These are phyloP conservation scores for Pestalotiopsis sp. DNA, from an alignment of 2,329 filamentous ascomycete species.

Conservation along the genomic window DNA sequence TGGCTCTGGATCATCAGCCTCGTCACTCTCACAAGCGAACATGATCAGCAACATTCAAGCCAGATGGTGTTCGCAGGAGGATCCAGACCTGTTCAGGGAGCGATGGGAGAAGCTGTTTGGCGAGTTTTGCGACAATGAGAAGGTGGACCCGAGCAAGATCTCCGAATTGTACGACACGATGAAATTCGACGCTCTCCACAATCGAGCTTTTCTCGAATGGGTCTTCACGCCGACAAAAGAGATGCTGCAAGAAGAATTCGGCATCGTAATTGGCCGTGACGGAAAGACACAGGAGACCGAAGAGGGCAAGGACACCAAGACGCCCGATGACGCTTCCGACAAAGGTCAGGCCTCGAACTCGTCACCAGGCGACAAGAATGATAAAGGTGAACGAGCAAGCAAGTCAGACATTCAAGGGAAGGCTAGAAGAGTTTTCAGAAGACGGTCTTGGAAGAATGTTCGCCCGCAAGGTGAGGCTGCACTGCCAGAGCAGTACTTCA, in stretches of 20 bases:
- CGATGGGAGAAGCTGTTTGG: slow-evolving; percentile 98
- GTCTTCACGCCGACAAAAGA: slow-evolving; percentile 86
- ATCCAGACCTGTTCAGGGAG: slow-evolving; percentile 91
- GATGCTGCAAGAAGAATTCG: slow-evolving; percentile 74
- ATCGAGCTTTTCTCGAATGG: slow-evolving; percentile 95
- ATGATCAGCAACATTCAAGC: slow-evolving; percentile 75
- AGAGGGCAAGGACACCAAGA: slow-evolving; percentile 34
- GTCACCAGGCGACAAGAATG: slow-evolving; percentile 26
- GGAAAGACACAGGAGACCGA: slow-evolving; percentile 43
- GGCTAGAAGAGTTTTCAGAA: slow-evolving; percentile 58
- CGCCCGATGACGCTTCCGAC: slow-evolving; percentile 44
- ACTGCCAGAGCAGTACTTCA: slow-evolving; percentile 78
- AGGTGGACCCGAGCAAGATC: slow-evolving; percentile 98
- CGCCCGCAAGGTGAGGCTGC: slow-evolving; percentile 56
- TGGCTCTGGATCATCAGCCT: slow-evolving; percentile 45
- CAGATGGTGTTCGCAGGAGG: slow-evolving; percentile 95
- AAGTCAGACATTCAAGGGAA: slow-evolving; percentile 35
- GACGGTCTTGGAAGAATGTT: slow-evolving; percentile 62
- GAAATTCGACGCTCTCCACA: slow-evolving; percentile 98
- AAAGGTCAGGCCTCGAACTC: slow-evolving; percentile 34
- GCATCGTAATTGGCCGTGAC: slow-evolving; percentile 44
- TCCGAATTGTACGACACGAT: slow-evolving; percentile 98
- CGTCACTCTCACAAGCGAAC: slow-evolving; percentile 61
- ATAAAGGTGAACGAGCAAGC: slow-evolving; percentile 30
- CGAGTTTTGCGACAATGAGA: slow-evolving; percentile 95